These are phyloP conservation scores for Orychophragmus violaceus DNA, from an alignment of 345 rosid species.

Conservation along the genomic window DNA sequence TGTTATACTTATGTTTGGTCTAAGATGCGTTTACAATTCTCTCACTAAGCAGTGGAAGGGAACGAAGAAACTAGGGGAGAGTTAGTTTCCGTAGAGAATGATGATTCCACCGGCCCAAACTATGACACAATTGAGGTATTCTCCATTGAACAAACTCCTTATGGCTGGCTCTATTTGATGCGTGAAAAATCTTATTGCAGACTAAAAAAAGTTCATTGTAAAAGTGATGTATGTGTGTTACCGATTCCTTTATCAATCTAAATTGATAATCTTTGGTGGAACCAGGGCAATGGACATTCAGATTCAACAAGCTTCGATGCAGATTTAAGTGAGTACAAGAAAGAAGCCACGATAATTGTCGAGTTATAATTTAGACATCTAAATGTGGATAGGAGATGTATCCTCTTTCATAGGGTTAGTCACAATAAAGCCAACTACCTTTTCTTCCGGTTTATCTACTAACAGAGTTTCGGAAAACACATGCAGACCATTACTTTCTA, in stretches of 20 bases:
- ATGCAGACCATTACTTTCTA: constrained; percentile 90
- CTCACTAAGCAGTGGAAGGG: constrained; percentile 45
- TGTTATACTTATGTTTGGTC: neutral
- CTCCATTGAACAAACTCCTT: neutral
- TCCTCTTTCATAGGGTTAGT: constrained; percentile 75
- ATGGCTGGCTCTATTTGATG: neutral
- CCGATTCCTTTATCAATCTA: neutral
- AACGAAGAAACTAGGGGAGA: constrained; percentile 62
- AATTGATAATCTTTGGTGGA: neutral
- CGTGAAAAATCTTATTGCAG: neutral
- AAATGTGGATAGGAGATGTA: too few species aligned
- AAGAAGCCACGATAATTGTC: constrained; percentile 49
- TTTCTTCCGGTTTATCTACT: neutral
- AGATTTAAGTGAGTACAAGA: constrained; percentile 52
- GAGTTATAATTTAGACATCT: constrained; percentile 79
- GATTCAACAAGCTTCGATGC: constrained; percentile 22
- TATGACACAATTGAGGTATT: constrained; percentile 55
- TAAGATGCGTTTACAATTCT: neutral
- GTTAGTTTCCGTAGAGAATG: constrained; percentile 38
- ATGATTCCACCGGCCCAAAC: constrained; percentile 48
- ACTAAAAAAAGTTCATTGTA: neutral
- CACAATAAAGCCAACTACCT: neutral
- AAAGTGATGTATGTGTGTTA: neutral
- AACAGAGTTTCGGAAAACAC: neutral
- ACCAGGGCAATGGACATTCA: constrained; percentile 38